Evolutionary conservation across 2,329 filamentous ascomycete species (phyloP).

Genomic region (Fusarium hostae): DNA sequence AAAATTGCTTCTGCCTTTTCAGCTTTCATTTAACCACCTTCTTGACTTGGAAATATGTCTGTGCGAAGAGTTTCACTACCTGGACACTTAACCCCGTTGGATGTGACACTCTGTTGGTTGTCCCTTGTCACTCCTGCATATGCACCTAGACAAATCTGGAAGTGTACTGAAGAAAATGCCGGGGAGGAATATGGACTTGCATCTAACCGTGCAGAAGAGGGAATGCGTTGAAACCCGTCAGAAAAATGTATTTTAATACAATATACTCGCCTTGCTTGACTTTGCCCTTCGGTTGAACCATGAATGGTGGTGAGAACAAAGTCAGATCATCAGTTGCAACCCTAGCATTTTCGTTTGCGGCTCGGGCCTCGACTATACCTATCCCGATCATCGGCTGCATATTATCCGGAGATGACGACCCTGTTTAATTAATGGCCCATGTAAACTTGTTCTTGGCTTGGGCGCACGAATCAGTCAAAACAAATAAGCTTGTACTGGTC

Average conservation of each 20-base stretch:
- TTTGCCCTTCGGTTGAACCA: fast-evolving
- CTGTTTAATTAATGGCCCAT: neutral
- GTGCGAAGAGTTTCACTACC: fast-evolving
- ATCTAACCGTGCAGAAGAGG: fast-evolving
- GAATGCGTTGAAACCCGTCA: too few relatives aligned
- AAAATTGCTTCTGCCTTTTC: neutral
- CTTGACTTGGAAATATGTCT: fast-evolving
- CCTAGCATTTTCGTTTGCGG: fast-evolving
- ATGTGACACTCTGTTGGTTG: neutral
- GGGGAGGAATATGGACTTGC: fast-evolving
- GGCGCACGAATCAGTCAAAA: neutral
- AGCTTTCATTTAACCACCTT: neutral
- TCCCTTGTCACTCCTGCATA: neutral
- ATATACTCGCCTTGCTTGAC: fast-evolving
- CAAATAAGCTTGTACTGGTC: fast-evolving
- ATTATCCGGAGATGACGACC: fast-evolving
- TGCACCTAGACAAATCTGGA: neutral
- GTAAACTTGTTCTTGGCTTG: fast-evolving
- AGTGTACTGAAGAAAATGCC: neutral
- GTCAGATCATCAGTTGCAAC: neutral
- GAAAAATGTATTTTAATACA: fast-evolving
- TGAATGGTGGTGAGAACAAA: fast-evolving
- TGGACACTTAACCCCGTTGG: fast-evolving
- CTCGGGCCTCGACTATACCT: neutral
- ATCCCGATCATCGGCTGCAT: neutral